phyloP scores from a whole-genome alignment of 78 protist genomes.

The Dictyostelium intermedium region DNA sequence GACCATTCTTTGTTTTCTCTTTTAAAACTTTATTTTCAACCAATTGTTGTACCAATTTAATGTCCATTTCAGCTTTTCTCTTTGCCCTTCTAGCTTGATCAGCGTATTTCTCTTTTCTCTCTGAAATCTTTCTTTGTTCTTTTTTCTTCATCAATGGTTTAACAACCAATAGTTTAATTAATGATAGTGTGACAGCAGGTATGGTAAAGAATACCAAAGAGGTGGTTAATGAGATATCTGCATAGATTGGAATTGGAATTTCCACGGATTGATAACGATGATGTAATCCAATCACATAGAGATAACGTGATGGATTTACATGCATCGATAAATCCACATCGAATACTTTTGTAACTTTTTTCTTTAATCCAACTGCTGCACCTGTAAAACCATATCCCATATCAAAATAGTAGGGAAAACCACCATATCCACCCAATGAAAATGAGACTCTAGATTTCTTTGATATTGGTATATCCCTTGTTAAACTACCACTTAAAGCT shows the following conservation, averaged over 20 bases:
- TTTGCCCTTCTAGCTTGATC: neutral
- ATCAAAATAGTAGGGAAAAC: neutral
- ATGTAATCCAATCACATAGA: constrained; percentile 11
- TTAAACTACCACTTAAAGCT: neutral
- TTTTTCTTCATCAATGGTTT: constrained; percentile 5
- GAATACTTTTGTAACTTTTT: constrained; percentile 24
- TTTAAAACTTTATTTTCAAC: constrained; percentile 45
- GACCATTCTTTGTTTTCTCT: constrained; percentile 65
- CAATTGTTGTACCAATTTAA: constrained; percentile 8
- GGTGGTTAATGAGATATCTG: neutral
- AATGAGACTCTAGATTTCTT: neutral
- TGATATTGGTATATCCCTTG: constrained; percentile 52
- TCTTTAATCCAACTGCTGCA: neutral
- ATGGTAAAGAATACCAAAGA: constrained; percentile 45
- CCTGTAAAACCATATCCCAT: neutral
- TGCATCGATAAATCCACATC: neutral
- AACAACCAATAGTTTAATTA: neutral
- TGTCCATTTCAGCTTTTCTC: constrained; percentile 35
- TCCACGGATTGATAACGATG: constrained; percentile 50
- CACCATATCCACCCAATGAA: neutral
- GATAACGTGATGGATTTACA: neutral
- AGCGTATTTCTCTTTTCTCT: constrained; percentile 31
- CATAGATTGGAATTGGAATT: constrained; percentile 40
- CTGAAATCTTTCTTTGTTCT: neutral
- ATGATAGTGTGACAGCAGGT: constrained; percentile 15